Percentiles rank a stretch among this genome's conserved stretches.
phyloP scores from a whole-genome alignment of 345 rosid species.

The Isatis tinctoria region DNA sequence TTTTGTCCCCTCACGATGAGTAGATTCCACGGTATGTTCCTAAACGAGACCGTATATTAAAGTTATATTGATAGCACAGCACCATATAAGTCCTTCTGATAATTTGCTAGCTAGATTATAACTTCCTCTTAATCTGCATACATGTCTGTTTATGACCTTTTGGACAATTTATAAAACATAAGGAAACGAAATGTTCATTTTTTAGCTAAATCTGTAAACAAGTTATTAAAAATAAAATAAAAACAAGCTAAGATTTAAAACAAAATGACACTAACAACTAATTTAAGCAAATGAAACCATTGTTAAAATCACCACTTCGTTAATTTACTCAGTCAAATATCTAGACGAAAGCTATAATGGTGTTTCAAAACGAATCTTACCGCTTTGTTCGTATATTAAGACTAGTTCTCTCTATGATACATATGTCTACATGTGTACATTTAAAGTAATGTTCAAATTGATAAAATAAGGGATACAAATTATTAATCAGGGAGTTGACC shows the following conservation, averaged over 20 bases:
- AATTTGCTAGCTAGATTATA: not conserved
- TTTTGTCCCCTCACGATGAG: not conserved
- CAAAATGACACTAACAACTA: not conserved
- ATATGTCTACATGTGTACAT: not conserved
- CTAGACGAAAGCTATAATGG: not conserved
- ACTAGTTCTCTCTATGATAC: not conserved
- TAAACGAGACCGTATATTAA: not conserved
- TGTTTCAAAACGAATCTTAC: not conserved
- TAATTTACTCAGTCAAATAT: not conserved
- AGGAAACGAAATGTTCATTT: not conserved
- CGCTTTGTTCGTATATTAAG: not conserved
- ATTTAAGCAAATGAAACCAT: not conserved
- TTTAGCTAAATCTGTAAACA: not conserved
- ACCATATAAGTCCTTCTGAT: not conserved
- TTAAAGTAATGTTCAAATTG: not conserved
- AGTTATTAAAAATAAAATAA: not conserved
- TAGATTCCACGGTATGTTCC: not conserved
- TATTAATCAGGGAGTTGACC: conserved; percentile 13
- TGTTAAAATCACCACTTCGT: not conserved
- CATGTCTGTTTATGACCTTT: too few relatives aligned
- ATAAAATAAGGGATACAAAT: not conserved
- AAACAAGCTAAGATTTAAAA: not conserved
- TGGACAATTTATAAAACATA: not conserved
- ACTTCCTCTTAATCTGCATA: not conserved
- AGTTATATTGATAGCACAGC: not conserved